A percentile compares a stretch with the other conserved stretches of the same genome.
These are phyloP conservation scores for Petrea volubilis DNA, from an alignment of 257 asterid genomes.

Conservation along the genomic window DNA sequence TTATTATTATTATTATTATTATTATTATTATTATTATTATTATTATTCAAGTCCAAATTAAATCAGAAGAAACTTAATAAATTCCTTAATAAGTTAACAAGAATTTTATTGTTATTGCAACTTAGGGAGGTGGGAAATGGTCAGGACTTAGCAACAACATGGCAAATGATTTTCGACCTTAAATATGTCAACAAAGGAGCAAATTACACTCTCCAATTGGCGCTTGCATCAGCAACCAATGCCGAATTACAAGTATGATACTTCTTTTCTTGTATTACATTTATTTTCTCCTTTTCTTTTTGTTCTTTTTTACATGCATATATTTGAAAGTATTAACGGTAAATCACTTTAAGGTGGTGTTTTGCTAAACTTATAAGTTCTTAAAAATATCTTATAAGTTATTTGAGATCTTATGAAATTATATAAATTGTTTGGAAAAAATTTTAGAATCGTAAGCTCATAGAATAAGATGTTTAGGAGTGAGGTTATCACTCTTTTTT, in stretches of 20 bases:
- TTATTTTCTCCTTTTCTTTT: too few species aligned
- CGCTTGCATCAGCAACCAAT: conserved; percentile 61
- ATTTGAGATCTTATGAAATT: too few species aligned
- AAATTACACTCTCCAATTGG: conserved; percentile 70
- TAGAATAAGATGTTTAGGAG: too few species aligned
- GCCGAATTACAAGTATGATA: conserved; percentile 57
- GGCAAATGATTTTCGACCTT: conserved; percentile 59
- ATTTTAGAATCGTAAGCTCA: too few species aligned
- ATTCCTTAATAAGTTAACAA: neutral
- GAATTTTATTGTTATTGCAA: neutral
- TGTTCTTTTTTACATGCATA: too few species aligned
- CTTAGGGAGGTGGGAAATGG: conserved; percentile 39
- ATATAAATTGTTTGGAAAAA: too few species aligned
- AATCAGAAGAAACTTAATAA: neutral
- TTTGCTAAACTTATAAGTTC: too few species aligned
- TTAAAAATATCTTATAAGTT: too few species aligned
- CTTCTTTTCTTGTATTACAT: neutral
- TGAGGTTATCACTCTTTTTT: too few species aligned
- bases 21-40: neutral
- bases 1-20: too few species aligned
- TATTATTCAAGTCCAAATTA: neutral
- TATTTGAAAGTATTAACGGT: too few species aligned
- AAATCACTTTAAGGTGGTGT: too few species aligned
- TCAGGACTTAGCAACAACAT: conserved; percentile 45
- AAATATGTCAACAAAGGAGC: conserved; percentile 8